Percentiles rank a stretch among this genome's conserved stretches.
These are phyloP conservation scores for Pleurotus giganteus DNA, from an alignment of 768 basidiomycete genomes.

Conservation along the genomic window DNA sequence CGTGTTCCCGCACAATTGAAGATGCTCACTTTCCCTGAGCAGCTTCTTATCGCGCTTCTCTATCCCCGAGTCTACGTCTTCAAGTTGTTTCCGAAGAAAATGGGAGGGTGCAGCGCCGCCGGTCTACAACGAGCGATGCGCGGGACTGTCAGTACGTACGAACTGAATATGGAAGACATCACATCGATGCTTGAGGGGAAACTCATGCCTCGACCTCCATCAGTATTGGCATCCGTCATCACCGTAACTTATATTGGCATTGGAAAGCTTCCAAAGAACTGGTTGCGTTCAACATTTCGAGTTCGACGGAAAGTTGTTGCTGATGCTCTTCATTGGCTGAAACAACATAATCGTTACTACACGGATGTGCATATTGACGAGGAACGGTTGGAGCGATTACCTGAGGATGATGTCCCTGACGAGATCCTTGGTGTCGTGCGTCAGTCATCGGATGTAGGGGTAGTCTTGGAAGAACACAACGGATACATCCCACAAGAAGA, in stretches of 20 bases:
- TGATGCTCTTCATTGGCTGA: conserved; percentile 30
- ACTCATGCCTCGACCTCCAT: conserved; percentile 21
- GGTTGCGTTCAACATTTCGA: conserved; percentile 20
- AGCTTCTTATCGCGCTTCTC: conserved; percentile 28
- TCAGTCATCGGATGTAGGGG: conserved; percentile 16
- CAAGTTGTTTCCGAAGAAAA: conserved; percentile 33
- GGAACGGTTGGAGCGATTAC: conserved; percentile 19
- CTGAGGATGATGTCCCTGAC: conserved; percentile 28
- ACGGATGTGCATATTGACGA: conserved; percentile 19
- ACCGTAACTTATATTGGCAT: conserved; percentile 29
- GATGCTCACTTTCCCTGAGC: conserved; percentile 30
- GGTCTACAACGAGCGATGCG: no score
- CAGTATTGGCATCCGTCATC: conserved; percentile 24
- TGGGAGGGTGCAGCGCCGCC: conserved; percentile 11
- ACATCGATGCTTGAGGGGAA: conserved; percentile 22
- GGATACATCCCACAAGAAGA: conserved; percentile 25
- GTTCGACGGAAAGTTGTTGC: conserved; percentile 19
- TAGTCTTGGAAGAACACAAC: conserved; percentile 23
- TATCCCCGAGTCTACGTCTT: conserved; percentile 31
- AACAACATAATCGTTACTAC: conserved; percentile 27
- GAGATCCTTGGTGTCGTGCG: conserved; percentile 21
- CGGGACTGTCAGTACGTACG: conserved; percentile 34
- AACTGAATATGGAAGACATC: conserved; percentile 18
- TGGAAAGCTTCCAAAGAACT: conserved; percentile 15
- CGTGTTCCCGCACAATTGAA: conserved; percentile 23